Evolutionary conservation across 2,329 filamentous ascomycete genomes (phyloP), one percentile per base, ranked within the genome.

Genomic region (Helicocarpus griseus): DNA sequence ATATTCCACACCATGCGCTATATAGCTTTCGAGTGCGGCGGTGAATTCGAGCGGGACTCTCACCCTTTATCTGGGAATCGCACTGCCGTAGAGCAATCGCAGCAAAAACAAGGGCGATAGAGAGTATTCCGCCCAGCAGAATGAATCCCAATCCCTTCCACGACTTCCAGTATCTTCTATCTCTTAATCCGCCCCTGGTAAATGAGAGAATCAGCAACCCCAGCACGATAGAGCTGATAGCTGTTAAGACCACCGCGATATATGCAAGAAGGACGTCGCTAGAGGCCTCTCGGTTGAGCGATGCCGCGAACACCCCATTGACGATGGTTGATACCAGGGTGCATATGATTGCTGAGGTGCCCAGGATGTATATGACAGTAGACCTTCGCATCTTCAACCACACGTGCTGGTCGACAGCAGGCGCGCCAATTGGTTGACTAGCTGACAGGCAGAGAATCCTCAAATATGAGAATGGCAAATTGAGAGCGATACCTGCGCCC

Each of bases 271-370:
- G 22, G 11, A 29, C 44, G 4, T 19, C 24, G 17, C 17, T 22
- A n/a, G 22, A 19, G 29, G 31, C 31, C 21, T 33, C 44, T 21
- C 33, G 33, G n/a, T 39, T 31, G 9, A 51, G 24, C 31, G 50
- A 38, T 29, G 50, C 44, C 6, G 50, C 50, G 31, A 47, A 51
- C 13, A 48, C 35, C 31, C 50, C 44, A 31, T 48, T 51, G 24
- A 48, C 17, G 48, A 51, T 22, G 28, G 44, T 31, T 29, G 41
- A 47, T 17, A 22, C 26, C 36, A 47, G n/a, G 22, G 43, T 51
- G 31, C 21, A 47, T 22, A 35, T 7, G 33, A 51, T 39, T 36
- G 43, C 46, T n/a, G 38, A 29, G 14, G 11, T 22, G 43, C 50
- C 41, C 8, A 51, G 35, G 33, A 8, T 39, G 35, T 41, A 48